Base-by-base conservation (phyloP, 768 basidiomycete species). In the Termitomyces sp. region DNA sequence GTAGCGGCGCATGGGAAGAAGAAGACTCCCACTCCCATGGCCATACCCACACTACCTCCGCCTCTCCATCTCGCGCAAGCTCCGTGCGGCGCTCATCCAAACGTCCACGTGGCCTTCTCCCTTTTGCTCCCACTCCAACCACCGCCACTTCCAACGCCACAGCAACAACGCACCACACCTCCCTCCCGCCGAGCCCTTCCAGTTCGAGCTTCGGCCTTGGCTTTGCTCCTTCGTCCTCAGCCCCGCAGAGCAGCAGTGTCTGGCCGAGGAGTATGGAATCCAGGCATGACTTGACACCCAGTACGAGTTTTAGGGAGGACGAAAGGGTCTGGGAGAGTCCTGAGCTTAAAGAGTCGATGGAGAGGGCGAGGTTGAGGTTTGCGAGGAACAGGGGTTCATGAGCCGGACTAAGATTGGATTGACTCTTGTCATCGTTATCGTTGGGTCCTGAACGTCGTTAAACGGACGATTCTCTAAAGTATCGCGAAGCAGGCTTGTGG, bases 1-100 rank as follows among this genome's bases (percentile, higher is more conserved):
- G 88, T 2, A 78, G 76, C 7, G 88, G 82, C 8, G 78, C 75
- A 2, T 93, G 91, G 91, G 85, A 86, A 57, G 90, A 91, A 54
- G 86, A 88, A 44, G 78, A 60, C 16, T 28, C 35, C 2, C 51
- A 45, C 18, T 9, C 22, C 16, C 44, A 4, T 14, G 22, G 28
- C 1, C 47, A 35, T 33, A 20, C 6, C 14, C 44, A 13, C 35
- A 16, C 38, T 20, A 12, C 48, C 59, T 64, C 51, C 59, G 64
- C 47, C 57, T 69, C 62, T 49, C 64, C 54, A 20, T 72, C 64
- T 44, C 70, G 68, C 38, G 57, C 60, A 57, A 71, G 59, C 62
- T 76, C 66, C 4, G 54, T 65, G 22, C 66, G 62, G 28, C 61
- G 63, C 38, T 46, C 59, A 64, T 38, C 60, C 33, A 64, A 62